A percentile compares a stretch with the other conserved stretches of the same genome.
Evolutionary conservation across 768 basidiomycete species (phyloP).

Genomic region (Lactarius hatsudake): DNA sequence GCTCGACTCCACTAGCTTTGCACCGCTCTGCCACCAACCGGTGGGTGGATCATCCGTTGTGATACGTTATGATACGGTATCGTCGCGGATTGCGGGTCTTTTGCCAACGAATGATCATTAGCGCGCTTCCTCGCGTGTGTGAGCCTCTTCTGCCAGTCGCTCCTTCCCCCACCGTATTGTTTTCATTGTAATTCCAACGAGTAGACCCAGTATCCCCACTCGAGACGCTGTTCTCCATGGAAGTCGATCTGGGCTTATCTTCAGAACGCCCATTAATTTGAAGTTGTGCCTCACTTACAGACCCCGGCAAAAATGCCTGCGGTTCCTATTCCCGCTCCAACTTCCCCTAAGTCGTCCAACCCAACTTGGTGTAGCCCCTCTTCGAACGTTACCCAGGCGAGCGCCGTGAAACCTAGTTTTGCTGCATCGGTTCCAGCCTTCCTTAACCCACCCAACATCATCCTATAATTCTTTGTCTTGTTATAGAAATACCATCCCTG

Average conservation of each 20-base stretch:
- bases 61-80: constrained; percentile 4
- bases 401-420: constrained; percentile 47
- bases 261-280: constrained; percentile 17
- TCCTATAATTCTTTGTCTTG: constrained; percentile 91
- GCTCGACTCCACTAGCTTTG: neutral
- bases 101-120: constrained; percentile 25
- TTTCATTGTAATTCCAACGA: constrained; percentile 55
- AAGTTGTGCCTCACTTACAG: constrained; percentile 40
- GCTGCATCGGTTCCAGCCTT: constrained; percentile 58
- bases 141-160: constrained; percentile 30
- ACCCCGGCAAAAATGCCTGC: constrained; percentile 55
- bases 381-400: constrained; percentile 50
- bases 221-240: constrained; percentile 25
- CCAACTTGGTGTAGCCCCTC: constrained; percentile 41
- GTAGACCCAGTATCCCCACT: constrained; percentile 48
- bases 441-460: constrained; percentile 69
- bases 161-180: constrained; percentile 34
- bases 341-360: constrained; percentile 45
- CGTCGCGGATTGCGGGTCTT: constrained; percentile 13
- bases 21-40: constrained; percentile 2
- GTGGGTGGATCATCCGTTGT: constrained; percentile 13
- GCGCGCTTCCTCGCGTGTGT: constrained; percentile 30
- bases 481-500: constrained; percentile 96
- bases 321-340: constrained; percentile 65
- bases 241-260: constrained; percentile 23